Base-by-base conservation (phyloP, 306 rosid genomes). In the Prunus padus region DNA sequence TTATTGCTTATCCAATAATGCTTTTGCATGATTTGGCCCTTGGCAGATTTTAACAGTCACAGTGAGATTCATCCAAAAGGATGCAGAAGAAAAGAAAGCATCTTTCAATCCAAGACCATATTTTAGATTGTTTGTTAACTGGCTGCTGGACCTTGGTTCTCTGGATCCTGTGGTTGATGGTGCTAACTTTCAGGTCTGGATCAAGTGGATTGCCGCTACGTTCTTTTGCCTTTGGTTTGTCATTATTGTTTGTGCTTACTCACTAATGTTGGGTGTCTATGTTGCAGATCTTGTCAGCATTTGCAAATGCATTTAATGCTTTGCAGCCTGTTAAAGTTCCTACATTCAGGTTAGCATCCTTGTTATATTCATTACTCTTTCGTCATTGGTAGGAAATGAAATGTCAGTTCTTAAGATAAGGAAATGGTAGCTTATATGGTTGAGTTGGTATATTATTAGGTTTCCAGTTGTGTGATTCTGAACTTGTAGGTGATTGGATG, bases 281-380 rank as follows among this genome's bases (percentile, higher is more conserved):
- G 30, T 73, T 84, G 81, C 97, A 96, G 99, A 89, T 96, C 71
- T 88, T 96, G 88, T 85, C 89, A 57, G 78, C 82, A 30, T 92
- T 90, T 74, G 97, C 98, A 69, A 90, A 87, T 79, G 91, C 98
- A 77, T 96, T 90, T 82, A 97, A 96, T 88, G 90, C 90, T 63
- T 82, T 96, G 83, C 99, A 96, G 82, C 99, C 98, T 67, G 96
- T 92, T 75, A 89, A 90, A 78, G 91, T 96, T 83, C 97, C 98
- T 74, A 86, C 88, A 54, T 96, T 96, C 97, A 96, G 99, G 98
- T 96, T 72, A 62, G 75, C 26, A 77, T 74, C 23, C 28, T 28
- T 4, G 46, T 44, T 19, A 33, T 81, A 51, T 37, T 37, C 26
- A 11, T 37, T 47, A 79, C 52, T 42, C 40, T 25, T 59, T 57